Base-by-base conservation (phyloP, 2,329 filamentous ascomycete genomes). In the Biscogniauxia mediterranea region DNA sequence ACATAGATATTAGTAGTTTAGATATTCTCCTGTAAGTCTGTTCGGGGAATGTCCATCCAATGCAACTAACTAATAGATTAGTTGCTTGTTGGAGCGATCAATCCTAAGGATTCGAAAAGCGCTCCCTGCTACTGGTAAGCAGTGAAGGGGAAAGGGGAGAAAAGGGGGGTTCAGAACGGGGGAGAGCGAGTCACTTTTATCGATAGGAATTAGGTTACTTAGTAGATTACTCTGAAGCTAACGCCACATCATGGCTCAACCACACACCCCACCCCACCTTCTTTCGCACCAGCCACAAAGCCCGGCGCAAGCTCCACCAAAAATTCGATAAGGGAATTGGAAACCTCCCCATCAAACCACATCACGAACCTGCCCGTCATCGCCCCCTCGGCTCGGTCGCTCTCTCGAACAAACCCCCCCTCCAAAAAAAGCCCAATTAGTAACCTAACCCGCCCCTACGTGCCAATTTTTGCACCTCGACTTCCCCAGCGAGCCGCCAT, bases 1-100 rank as follows among this genome's bases (percentile, higher is more conserved):
- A n/a, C n/a, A n/a, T n/a, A n/a, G n/a, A n/a, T n/a, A n/a, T n/a
- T n/a, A n/a, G n/a, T n/a, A n/a, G n/a, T n/a, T n/a, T n/a, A n/a
- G n/a, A n/a, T n/a, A n/a, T n/a, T n/a, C n/a, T n/a, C n/a, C n/a
- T 28, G 26, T 28, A 28, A 28, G 26, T 28, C 64, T 19, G 26
- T 64, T 66, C 56, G 57, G 20, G 67, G 70, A 63, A 72, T 68
- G 70, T 72, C 67, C 66, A 68, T 42, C 64, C 70, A 66, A 66
- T 28, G 26, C n/a, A n/a, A n/a, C n/a, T 28, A 8, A 28, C 8
- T 28, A 8, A 28, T 28, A 28, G 26, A 8, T 8, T 28, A 28
- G 26, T 8, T 8, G 26, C 26, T 5, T 19, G 4, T n/a, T 49
- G 54, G 11, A 25, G 20, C n/a, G n/a, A n/a, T n/a, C n/a, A 19